Conservation (phyloP, 176 grass and related monocot genomes). For the Cenchrus americanus region DNA sequence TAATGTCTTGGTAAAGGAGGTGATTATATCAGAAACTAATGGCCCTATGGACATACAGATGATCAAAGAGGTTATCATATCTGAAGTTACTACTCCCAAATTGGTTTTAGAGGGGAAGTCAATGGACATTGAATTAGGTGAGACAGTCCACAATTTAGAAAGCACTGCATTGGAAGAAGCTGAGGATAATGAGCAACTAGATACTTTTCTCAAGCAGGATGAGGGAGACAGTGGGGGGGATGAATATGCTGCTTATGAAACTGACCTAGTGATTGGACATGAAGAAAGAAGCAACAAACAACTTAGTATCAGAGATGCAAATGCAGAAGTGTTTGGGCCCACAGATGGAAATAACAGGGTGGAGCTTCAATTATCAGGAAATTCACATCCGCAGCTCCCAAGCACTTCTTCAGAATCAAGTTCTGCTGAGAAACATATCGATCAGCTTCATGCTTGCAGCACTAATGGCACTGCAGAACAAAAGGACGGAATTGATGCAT, state of each 20-base stretch:
- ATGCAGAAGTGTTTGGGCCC: constrained; percentile 19
- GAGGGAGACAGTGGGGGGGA: constrained; percentile 15
- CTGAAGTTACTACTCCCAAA: constrained; percentile 58
- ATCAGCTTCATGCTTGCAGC: constrained; percentile 16
- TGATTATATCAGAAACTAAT: constrained; percentile 59
- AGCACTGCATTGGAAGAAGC: not conserved
- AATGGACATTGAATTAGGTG: constrained; percentile 33
- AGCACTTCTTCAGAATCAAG: constrained; percentile 19
- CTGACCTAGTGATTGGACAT: constrained; percentile 26
- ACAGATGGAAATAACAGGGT: constrained; percentile 29
- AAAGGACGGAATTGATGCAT: constrained; percentile 24
- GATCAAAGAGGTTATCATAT: constrained; percentile 62
- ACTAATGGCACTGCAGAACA: constrained; percentile 30
- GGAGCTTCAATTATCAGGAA: constrained; percentile 24
- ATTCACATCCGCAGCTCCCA: constrained; percentile 15
- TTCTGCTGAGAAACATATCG: constrained; percentile 27
- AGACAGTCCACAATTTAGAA: constrained; percentile 41
- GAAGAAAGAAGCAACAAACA: constrained; percentile 30
- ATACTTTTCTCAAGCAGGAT: constrained; percentile 27
- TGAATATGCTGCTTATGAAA: constrained; percentile 39
- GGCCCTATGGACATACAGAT: constrained; percentile 49
- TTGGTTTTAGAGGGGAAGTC: constrained; percentile 21
- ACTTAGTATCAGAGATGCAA: constrained; percentile 7
- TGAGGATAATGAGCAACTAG: constrained; percentile 19
- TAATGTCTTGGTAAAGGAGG: constrained; percentile 54